A percentile compares a stretch with the other conserved stretches of the same genome.
phyloP scores from a whole-genome alignment of 768 basidiomycete genomes.

The Collybia nuda region DNA sequence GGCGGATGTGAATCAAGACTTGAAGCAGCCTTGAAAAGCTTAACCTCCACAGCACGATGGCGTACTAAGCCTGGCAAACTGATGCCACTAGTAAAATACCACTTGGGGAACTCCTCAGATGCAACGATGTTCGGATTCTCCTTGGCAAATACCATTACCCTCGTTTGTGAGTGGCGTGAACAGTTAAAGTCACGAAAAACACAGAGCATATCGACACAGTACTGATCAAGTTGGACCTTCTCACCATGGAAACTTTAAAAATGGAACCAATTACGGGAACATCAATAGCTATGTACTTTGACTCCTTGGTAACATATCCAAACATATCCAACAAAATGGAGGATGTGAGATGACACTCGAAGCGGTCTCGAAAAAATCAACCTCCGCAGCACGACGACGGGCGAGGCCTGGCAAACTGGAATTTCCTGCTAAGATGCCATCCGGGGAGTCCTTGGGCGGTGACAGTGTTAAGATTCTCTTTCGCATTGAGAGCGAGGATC shows the following conservation, averaged over 20 bases:
- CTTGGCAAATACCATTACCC: constrained; percentile 10
- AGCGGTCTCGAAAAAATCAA: constrained; percentile 28
- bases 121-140: constrained; percentile 31
- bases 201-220: no score
- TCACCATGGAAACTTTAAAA: no score
- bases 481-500: constrained; percentile 27
- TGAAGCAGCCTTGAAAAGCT: constrained; percentile 28
- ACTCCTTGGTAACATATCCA: no score
- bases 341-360: constrained; percentile 26
- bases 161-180: no score
- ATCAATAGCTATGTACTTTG: no score
- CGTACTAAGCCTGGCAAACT: constrained; percentile 15
- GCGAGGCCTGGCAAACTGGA: constrained; percentile 24
- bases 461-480: constrained; percentile 30
- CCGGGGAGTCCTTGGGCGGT: constrained; percentile 29
- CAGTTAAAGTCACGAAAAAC: no score
- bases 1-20: constrained; percentile 23
- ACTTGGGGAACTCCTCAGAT: constrained; percentile 16
- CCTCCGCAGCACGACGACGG: constrained; percentile 8
- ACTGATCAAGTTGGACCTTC: no score
- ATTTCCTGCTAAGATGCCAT: constrained; percentile 26
- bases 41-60: constrained; percentile 19
- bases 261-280: no score
- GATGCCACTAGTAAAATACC: no score
- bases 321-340: background rate